phyloP scores from a whole-genome alignment of 1,284 basidiomycete genomes.

The Cryptococcus depauperatus region DNA sequence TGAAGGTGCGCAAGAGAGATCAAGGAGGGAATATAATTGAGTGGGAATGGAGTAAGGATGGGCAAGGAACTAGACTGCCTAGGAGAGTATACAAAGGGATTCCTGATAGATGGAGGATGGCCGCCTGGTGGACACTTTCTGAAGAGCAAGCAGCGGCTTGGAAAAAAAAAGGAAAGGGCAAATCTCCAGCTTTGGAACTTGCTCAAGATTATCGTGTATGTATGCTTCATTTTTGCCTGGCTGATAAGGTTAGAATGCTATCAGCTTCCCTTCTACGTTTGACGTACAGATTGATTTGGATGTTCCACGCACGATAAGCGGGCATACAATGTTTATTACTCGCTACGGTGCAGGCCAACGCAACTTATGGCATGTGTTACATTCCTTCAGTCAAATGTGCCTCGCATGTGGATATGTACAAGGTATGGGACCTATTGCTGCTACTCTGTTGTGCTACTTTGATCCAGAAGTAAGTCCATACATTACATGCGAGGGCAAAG shows the following conservation, averaged over 20 bases:
- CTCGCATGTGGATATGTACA: slow-evolving; percentile 92
- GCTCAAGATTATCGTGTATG: slow-evolving; percentile 51
- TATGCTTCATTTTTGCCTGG: no score
- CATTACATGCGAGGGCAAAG: background rate
- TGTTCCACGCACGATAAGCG: slow-evolving; percentile 91
- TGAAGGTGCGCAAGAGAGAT: slow-evolving; percentile 57
- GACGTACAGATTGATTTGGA: slow-evolving; percentile 98
- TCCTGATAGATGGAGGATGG: slow-evolving; percentile 89
- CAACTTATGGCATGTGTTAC: slow-evolving; percentile 87
- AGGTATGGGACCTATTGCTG: slow-evolving; percentile 71
- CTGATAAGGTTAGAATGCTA: slow-evolving; percentile 46
- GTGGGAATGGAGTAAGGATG: slow-evolving; percentile 60
- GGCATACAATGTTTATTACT: slow-evolving; percentile 89
- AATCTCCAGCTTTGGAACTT: slow-evolving; percentile 25
- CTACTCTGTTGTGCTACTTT: slow-evolving; percentile 88
- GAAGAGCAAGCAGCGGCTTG: slow-evolving; percentile 38
- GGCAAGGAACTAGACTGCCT: slow-evolving; percentile 56
- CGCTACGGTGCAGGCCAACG: slow-evolving; percentile 93
- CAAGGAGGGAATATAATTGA: slow-evolving; percentile 63
- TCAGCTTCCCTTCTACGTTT: slow-evolving; percentile 73
- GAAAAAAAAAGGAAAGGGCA: slow-evolving; percentile 25
- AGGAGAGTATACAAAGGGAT: slow-evolving; percentile 87
- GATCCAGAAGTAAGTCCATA: slow-evolving; percentile 57
- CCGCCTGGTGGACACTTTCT: slow-evolving; percentile 75
- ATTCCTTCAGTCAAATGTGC: slow-evolving; percentile 80